Base-by-base conservation (phyloP, 1,139 yeast species). In the Sugiyamaella neomexicana region DNA sequence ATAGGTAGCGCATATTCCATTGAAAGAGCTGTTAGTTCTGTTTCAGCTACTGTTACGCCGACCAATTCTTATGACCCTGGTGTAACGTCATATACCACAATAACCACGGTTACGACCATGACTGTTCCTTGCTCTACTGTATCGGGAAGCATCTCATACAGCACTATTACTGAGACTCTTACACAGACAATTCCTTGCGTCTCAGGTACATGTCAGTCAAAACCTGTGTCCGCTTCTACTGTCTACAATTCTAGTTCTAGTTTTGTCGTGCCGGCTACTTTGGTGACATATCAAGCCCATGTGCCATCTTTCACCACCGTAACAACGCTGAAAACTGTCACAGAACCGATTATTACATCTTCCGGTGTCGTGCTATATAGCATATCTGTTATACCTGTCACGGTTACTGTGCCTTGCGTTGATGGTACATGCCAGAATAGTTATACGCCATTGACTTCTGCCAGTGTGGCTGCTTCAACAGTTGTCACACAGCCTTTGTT, bases 401-500 rank as follows among this genome's bases (percentile, higher is more conserved):
- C 56, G 10, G 51, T 53, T 8, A 53, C 56, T 27, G 55, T 53
- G 34, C 56, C 58, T 31, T 53, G 56, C 39, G 17, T 41, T 9
- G 39, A 32, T 32, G 31, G 34, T 8, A 31, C 46, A 25, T 50
- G 47, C 47, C 6, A 39, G 36, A 10, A n/a, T 42, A 13, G 15
- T 13, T 4, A 2, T 7, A n/a, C 12, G 16, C 38, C 15, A 31
- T 31, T 31, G 13, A 31, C 40, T n/a, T 16, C 32, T 31, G 13
- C 46, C 27, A 39, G 50, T n/a, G 31, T 42, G 13, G 40, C 54
- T 29, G 40, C 40, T 16, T 23, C 15, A 12, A 16, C 43, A 12
- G 13, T 13, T 2, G 16, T n/a, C 16, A 34, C 38, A 2, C 16
- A n/a, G 16, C 38, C 38, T n/a, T n/a, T 34, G 16, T n/a, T 13